phyloP scores from a whole-genome alignment of 2,329 filamentous ascomycete genomes.

The Coniochaeta ligniaria region DNA sequence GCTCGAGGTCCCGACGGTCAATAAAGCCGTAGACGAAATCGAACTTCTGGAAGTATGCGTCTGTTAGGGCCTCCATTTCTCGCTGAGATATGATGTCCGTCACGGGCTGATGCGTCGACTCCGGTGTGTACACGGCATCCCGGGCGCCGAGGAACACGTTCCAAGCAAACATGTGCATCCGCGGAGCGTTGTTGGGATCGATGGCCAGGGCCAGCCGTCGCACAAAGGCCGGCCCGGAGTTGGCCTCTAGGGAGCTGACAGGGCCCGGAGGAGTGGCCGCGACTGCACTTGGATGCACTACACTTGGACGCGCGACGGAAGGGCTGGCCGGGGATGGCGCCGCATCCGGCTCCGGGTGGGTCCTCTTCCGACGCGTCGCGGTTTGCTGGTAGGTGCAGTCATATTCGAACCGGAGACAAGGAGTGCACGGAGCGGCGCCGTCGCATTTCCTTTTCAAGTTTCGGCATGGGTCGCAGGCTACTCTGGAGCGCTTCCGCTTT shows the following conservation, averaged over 20 bases:
- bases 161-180: constrained; percentile 50
- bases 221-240: constrained; percentile 50
- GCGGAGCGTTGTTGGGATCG: constrained; percentile 44
- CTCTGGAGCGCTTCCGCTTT: constrained; percentile 25
- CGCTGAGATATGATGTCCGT: constrained; percentile 37
- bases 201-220: constrained; percentile 42
- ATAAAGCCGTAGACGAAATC: constrained; percentile 46
- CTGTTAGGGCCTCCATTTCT: constrained; percentile 36
- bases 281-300: constrained; percentile 1
- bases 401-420: constrained; percentile 45
- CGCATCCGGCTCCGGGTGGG: background rate
- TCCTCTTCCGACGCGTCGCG: constrained; percentile 10
- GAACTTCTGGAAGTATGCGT: constrained; percentile 45
- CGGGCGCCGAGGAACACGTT: constrained; percentile 31
- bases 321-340: constrained; percentile 3
- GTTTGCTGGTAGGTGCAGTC: constrained; percentile 37
- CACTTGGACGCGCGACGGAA: background rate
- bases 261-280: constrained; percentile 14
- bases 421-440: constrained; percentile 42
- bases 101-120: constrained; percentile 25
- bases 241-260: constrained; percentile 42
- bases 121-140: constrained; percentile 14
- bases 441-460: constrained; percentile 51
- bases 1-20: constrained; percentile 21
- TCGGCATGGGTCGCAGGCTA: constrained; percentile 44